Evolutionary conservation across 306 rosid species (phyloP).

Genomic region (Abrus precatorius): DNA sequence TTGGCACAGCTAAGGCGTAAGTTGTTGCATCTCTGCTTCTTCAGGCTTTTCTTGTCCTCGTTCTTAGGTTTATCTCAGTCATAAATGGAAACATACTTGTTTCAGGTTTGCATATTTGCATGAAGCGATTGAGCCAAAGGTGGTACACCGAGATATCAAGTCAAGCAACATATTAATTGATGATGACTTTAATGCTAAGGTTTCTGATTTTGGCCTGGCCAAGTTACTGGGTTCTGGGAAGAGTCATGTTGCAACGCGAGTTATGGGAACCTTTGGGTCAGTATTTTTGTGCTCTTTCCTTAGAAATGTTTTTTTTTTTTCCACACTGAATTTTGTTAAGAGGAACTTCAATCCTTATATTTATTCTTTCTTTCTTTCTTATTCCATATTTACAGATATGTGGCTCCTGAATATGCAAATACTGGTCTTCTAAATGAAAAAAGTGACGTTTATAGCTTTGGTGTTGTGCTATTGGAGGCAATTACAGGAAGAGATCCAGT

Average conservation of each 20-base stretch:
- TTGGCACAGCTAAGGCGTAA: slow-evolving; percentile 91
- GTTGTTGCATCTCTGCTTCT: slow-evolving; percentile 37
- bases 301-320: background rate
- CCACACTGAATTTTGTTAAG: slow-evolving; percentile 12
- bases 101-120: slow-evolving; percentile 83
- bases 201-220: slow-evolving; percentile 89
- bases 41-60: slow-evolving; percentile 3
- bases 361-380: background rate
- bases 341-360: slow-evolving; percentile 7
- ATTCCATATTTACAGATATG: slow-evolving; percentile 59
- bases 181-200: slow-evolving; percentile 81
- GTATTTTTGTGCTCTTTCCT: slow-evolving; percentile 38
- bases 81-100: slow-evolving; percentile 45
- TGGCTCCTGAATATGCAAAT: slow-evolving; percentile 89
- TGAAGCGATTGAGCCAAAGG: slow-evolving; percentile 87
- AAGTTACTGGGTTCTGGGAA: slow-evolving; percentile 82
- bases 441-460: slow-evolving; percentile 86
- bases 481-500: slow-evolving; percentile 89
- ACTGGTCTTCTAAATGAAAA: slow-evolving; percentile 81
- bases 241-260: slow-evolving; percentile 80
- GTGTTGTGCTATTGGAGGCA: slow-evolving; percentile 75
- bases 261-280: slow-evolving; percentile 92
- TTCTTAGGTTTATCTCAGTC: slow-evolving; percentile 20
- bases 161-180: slow-evolving; percentile 90
- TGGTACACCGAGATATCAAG: slow-evolving; percentile 81